phyloP scores from a whole-genome alignment of 441 rosid species.

The Populus tomentosa region DNA sequence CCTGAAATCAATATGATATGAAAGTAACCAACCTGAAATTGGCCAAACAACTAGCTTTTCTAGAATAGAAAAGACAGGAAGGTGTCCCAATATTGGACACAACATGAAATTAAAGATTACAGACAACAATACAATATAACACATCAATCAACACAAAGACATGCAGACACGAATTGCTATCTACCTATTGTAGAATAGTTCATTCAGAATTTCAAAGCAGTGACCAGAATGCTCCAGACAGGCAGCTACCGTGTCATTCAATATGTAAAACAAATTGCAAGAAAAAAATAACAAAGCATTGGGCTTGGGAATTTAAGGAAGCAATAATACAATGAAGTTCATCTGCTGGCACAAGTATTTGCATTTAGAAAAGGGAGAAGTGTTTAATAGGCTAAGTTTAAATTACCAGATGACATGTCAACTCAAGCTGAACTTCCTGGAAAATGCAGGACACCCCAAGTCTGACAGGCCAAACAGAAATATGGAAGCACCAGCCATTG shows the following conservation, averaged over 20 bases:
- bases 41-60: too few relatives aligned
- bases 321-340: neutral
- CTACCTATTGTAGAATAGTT: neutral
- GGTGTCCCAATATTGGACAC: too few relatives aligned
- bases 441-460: neutral
- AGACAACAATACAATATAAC: neutral
- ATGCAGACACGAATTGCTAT: neutral
- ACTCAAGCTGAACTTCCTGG: conserved; percentile 6
- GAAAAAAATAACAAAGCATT: neutral
- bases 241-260: neutral
- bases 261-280: neutral
- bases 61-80: too few relatives aligned
- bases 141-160: neutral
- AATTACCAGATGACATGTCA: conserved; percentile 3
- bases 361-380: neutral
- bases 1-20: too few relatives aligned
- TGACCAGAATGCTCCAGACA: neutral
- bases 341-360: neutral
- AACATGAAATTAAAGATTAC: too few relatives aligned
- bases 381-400: neutral
- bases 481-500: neutral
- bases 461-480: conserved; percentile 2
- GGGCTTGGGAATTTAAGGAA: neutral
- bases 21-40: too few relatives aligned
- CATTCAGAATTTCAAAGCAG: neutral